Evolutionary conservation across 2,329 filamentous ascomycete genomes (phyloP).

Genomic region (Chalara sp.): DNA sequence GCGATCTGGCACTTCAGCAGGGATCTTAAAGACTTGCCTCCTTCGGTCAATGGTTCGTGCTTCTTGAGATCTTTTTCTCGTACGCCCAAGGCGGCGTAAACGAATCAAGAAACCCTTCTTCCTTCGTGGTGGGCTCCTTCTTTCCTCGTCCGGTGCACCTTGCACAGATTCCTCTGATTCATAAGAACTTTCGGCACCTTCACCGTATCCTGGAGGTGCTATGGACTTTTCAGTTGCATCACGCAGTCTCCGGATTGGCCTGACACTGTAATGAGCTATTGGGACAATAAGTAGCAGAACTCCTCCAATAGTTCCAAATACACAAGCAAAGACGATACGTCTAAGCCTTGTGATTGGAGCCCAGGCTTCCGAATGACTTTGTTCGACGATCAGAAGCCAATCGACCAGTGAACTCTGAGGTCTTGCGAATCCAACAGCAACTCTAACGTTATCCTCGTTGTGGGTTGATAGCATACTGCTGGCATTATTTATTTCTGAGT

Average conservation of each 20-base stretch:
- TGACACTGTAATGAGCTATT: slow-evolving; percentile 73
- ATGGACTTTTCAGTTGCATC: slow-evolving; percentile 26
- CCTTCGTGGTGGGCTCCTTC: slow-evolving; percentile 19
- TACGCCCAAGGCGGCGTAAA: slow-evolving; percentile 19
- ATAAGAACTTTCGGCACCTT: slow-evolving; percentile 6
- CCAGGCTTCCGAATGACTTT: slow-evolving; percentile 68
- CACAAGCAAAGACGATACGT: slow-evolving; percentile 73
- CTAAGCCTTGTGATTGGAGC: slow-evolving; percentile 68
- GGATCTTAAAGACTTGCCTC: slow-evolving; percentile 65
- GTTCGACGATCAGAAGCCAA: slow-evolving; percentile 79
- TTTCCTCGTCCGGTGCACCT: slow-evolving; percentile 4
- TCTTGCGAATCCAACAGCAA: slow-evolving; percentile 76
- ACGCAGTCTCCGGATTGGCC: slow-evolving; percentile 46
- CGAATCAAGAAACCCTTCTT: slow-evolving; percentile 26
- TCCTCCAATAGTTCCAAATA: slow-evolving; percentile 74
- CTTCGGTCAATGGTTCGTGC: slow-evolving; percentile 34
- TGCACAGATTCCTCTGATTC: slow-evolving; percentile 19
- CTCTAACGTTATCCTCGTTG: slow-evolving; percentile 63
- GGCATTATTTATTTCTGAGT: slow-evolving; percentile 53
- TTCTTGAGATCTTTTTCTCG: slow-evolving; percentile 19
- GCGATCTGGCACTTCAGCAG: slow-evolving; percentile 69
- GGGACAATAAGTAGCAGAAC: slow-evolving; percentile 68
- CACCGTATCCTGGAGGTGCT: slow-evolving; percentile 25
- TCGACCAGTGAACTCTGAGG: slow-evolving; percentile 63
- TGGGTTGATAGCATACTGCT: slow-evolving; percentile 59